Percentiles rank a stretch among this genome's conserved stretches.
These are phyloP conservation scores for Stephanodiscus minutulus DNA, from an alignment of 108 stramenopile genomes.

Conservation along the genomic window DNA sequence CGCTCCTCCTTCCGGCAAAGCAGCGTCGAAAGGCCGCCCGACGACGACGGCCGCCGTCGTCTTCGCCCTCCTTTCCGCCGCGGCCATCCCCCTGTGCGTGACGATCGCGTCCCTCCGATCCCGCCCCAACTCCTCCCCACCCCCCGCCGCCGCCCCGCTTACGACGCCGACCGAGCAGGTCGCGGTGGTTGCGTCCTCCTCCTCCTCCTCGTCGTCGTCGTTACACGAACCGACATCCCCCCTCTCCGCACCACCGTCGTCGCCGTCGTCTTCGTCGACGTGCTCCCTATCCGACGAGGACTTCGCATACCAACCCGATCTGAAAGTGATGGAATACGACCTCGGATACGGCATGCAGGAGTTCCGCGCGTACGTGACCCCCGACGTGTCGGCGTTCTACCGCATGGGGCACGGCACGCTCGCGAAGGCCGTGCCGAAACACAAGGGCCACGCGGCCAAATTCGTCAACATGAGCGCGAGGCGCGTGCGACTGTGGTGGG, in stretches of 20 bases:
- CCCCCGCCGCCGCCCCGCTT: too few species aligned
- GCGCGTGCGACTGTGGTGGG: slow-evolving; percentile 56
- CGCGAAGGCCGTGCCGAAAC: slow-evolving; percentile 48
- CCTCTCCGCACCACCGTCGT: background rate
- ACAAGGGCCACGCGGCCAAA: slow-evolving; percentile 71
- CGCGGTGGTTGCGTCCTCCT: background rate
- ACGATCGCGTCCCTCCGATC: too few species aligned
- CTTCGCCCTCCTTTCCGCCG: too few species aligned
- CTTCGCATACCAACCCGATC: slow-evolving; percentile 33
- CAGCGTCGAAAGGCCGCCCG: too few species aligned
- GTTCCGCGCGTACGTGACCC: slow-evolving; percentile 72
- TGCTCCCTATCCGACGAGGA: slow-evolving; percentile 44
- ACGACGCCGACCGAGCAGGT: too few species aligned
- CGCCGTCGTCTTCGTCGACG: background rate
- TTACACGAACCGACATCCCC: background rate
- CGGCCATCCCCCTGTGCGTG: too few species aligned
- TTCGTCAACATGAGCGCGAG: slow-evolving; percentile 73
- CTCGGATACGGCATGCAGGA: slow-evolving; percentile 48
- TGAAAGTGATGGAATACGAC: slow-evolving; percentile 38
- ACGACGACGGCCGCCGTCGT: too few species aligned
- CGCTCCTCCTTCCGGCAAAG: too few species aligned
- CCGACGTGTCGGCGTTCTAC: slow-evolving; percentile 76
- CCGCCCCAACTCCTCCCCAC: too few species aligned
- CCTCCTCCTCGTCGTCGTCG: background rate
- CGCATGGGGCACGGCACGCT: too few species aligned